phyloP scores from a whole-genome alignment of 1,284 basidiomycete genomes.

The Cryptococcus maquisensis region DNA sequence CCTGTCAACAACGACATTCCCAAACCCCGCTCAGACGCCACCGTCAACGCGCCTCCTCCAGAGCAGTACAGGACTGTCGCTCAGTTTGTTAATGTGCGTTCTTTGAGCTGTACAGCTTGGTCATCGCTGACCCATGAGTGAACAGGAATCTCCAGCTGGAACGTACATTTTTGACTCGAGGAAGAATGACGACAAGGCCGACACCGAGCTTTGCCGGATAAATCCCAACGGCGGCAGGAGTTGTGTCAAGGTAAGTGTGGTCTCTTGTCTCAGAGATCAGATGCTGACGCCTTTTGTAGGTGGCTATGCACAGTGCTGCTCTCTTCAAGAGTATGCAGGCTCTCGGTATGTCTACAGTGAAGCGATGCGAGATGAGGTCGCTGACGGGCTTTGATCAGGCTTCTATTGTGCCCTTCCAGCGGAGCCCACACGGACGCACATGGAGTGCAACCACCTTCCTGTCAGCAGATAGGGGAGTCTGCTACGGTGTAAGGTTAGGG shows the following conservation, averaged over 20 bases:
- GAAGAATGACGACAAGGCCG: slow-evolving; percentile 52
- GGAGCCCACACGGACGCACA: slow-evolving; percentile 65
- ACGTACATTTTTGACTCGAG: slow-evolving; percentile 42
- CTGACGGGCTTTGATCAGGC: slow-evolving; percentile 52
- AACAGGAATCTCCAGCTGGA: slow-evolving; percentile 30
- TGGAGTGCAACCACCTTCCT: slow-evolving; percentile 68
- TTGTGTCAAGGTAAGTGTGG: slow-evolving; percentile 60
- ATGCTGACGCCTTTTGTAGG: slow-evolving; percentile 46
- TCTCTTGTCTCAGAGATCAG: not conserved
- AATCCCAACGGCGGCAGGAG: slow-evolving; percentile 51
- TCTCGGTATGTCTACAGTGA: slow-evolving; percentile 12
- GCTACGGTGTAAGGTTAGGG: not conserved
- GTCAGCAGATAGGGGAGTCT: slow-evolving; percentile 9
- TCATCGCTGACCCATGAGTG: not conserved
- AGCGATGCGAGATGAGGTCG: slow-evolving; percentile 26
- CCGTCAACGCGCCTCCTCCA: slow-evolving; percentile 34
- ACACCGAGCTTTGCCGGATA: slow-evolving; percentile 63
- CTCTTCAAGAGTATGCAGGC: slow-evolving; percentile 71
- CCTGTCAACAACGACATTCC: slow-evolving; percentile 31
- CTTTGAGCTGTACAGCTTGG: not conserved
- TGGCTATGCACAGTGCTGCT: slow-evolving; percentile 63
- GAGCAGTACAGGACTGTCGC: slow-evolving; percentile 35
- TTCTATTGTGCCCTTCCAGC: slow-evolving; percentile 72
- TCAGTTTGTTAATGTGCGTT: slow-evolving; percentile 40
- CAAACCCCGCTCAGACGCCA: slow-evolving; percentile 30